Percentiles rank a stretch among this genome's conserved stretches.
These are phyloP conservation scores for Cutaneotrichosporon sp. DNA, from an alignment of 1,284 basidiomycete species.

Conservation along the genomic window DNA sequence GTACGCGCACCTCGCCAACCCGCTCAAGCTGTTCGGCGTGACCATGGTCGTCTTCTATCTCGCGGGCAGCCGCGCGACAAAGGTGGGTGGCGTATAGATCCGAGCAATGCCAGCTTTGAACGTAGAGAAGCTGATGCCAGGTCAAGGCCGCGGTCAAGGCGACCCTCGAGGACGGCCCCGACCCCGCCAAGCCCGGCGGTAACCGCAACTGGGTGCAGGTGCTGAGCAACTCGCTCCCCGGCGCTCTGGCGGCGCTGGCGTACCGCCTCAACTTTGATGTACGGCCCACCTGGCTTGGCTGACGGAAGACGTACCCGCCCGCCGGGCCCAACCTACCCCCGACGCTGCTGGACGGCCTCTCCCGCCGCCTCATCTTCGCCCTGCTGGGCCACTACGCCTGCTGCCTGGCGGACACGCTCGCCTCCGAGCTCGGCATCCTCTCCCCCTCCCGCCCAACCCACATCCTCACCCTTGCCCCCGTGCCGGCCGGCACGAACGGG, in stretches of 20 bases:
- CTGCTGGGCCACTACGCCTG: slow-evolving; percentile 58
- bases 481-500: slow-evolving; percentile 91
- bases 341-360: slow-evolving; percentile 23
- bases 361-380: slow-evolving; percentile 58
- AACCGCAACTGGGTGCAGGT: slow-evolving; percentile 76
- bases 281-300: not conserved
- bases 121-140: no score
- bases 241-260: slow-evolving; percentile 63
- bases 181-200: slow-evolving; percentile 61
- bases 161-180: slow-evolving; percentile 73
- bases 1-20: slow-evolving; percentile 52
- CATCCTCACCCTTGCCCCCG: slow-evolving; percentile 68
- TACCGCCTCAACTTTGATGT: slow-evolving; percentile 60
- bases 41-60: slow-evolving; percentile 81
- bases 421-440: slow-evolving; percentile 70
- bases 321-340: slow-evolving; percentile 11
- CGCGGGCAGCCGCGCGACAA: slow-evolving; percentile 78
- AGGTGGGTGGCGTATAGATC: no score
- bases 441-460: slow-evolving; percentile 68
- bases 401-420: slow-evolving; percentile 41
- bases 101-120: no score
- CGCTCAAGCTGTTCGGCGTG: slow-evolving; percentile 62
- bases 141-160: slow-evolving; percentile 63
- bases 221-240: slow-evolving; percentile 73
- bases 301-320: not conserved